Conservation (phyloP, 169 alveolate species). For the Theileria orientalis region DNA sequence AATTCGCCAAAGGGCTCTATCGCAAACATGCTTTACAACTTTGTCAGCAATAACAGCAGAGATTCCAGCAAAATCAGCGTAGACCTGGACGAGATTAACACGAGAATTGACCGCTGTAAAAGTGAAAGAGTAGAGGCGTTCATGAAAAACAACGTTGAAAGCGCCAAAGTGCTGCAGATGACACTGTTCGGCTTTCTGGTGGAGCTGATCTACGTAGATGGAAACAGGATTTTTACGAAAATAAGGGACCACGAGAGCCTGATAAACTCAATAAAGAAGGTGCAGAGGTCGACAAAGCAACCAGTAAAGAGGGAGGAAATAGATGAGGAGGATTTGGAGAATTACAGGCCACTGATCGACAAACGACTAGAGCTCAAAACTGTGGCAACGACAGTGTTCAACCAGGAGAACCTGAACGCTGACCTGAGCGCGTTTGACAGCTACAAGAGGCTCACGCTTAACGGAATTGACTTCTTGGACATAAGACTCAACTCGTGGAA, state of each 20-base stretch:
- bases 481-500: slow-evolving; percentile 37
- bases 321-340: slow-evolving; percentile 7
- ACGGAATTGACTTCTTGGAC: slow-evolving; percentile 17
- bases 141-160: background rate
- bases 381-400: slow-evolving; percentile 19
- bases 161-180: slow-evolving; percentile 41
- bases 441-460: background rate
- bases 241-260: slow-evolving; percentile 17
- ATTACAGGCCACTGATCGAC: slow-evolving; percentile 35
- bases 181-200: slow-evolving; percentile 43
- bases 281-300: background rate
- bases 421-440: background rate
- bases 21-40: background rate
- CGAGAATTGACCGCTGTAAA: slow-evolving; percentile 2
- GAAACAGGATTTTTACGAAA: slow-evolving; percentile 22
- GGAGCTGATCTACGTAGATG: slow-evolving; percentile 41
- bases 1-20: slow-evolving; percentile 10
- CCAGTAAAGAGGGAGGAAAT: slow-evolving; percentile 9
- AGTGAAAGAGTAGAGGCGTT: background rate
- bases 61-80: slow-evolving; percentile 6
- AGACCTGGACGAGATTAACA: background rate
- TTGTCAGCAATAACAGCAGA: background rate
- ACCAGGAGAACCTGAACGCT: background rate
- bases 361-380: slow-evolving; percentile 1
- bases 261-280: slow-evolving; percentile 20